Evolutionary conservation across 306 rosid genomes (phyloP), one percentile per base, ranked within the genome.

Genomic region (Lathyrus oleraceus): DNA sequence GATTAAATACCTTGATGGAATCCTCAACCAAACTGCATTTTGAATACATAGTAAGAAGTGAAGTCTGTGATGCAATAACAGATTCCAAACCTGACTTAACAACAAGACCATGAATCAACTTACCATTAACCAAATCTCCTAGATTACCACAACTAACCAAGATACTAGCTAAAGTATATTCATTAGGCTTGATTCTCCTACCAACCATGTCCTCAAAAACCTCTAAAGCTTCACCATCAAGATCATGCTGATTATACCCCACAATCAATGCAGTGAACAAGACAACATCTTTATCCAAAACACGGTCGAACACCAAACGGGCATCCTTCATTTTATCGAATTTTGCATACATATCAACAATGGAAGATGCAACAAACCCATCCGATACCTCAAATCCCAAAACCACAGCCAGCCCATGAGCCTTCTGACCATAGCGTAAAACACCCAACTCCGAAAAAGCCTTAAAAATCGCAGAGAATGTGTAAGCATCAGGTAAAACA

Each of bases 301-400:
- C 92, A 44, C 92, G 85, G 49, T 74, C 74, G 8, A 78, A 61
- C 73, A 89, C 85, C 52, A 69, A 79, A 72, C 28, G 75, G 43
- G 88, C 90, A 59, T 85, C 85, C 63, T 52, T 76, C 86, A 87
- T 79, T 64, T 44, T 83, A 69, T 79, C 85, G 64, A 85, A 78
- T 81, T 89, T 89, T 2, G 85, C 78, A 27, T 89, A 89, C 96
- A 86, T 83, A 75, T 85, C 87, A 72, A 85, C 87, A 67, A 85
- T 63, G 12, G 88, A 85, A 70, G 81, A 80, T 11, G 84, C 90
- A 78, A 89, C 92, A 76, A 87, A 89, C 40, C 39, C 71, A 65
- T 83, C 82, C 14, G 74, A 81, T 11, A 80, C 81, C 61, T 89
- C 91, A 76, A 80, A 79, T 40, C 93, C 93, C 79, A 87, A 74